Evolutionary conservation across 1,139 yeast species (phyloP).

Genomic region (Hemisphaericaspora xylanilytica): DNA sequence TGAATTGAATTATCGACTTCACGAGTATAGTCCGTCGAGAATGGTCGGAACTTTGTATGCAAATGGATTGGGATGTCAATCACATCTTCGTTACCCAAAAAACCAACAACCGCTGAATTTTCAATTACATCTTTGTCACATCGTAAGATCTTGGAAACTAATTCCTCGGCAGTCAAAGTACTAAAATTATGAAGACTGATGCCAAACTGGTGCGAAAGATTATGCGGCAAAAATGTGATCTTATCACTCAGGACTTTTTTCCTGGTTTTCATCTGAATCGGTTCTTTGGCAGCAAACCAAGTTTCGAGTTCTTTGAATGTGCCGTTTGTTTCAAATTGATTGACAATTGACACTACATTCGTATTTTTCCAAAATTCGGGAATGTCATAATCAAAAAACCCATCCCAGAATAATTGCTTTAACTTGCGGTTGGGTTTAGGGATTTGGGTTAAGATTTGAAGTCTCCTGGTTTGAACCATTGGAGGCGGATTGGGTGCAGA

Average conservation of each 20-base stretch:
- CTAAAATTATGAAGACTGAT: slow-evolving; percentile 68
- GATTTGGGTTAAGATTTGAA: slow-evolving; percentile 51
- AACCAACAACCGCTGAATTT: slow-evolving; percentile 66
- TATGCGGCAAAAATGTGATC: slow-evolving; percentile 62
- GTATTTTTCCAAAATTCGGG: slow-evolving; percentile 60
- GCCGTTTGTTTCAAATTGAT: slow-evolving; percentile 62
- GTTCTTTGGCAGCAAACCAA: slow-evolving; percentile 78
- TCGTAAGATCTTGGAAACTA: slow-evolving; percentile 54
- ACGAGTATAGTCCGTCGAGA: slow-evolving; percentile 58
- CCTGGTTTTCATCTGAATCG: slow-evolving; percentile 51
- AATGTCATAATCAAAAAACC: slow-evolving; percentile 50
- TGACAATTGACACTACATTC: slow-evolving; percentile 46
- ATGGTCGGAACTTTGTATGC: slow-evolving; percentile 68
- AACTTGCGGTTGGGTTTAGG: slow-evolving; percentile 78
- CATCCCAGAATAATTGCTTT: slow-evolving; percentile 84
- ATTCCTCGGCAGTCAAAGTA: slow-evolving; percentile 50
- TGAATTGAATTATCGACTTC: slow-evolving; percentile 34
- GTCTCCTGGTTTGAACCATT: slow-evolving; percentile 24
- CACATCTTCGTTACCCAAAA: slow-evolving; percentile 66
- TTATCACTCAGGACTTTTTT: slow-evolving; percentile 51
- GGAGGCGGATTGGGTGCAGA: slow-evolving; percentile 26
- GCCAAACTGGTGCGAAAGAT: slow-evolving; percentile 75
- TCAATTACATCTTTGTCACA: slow-evolving; percentile 60
- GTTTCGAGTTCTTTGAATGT: slow-evolving; percentile 73
- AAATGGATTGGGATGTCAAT: slow-evolving; percentile 61